These are phyloP conservation scores for Aspergillus olivimuriae DNA, from an alignment of 495 filamentous ascomycete species.

Conservation along the genomic window DNA sequence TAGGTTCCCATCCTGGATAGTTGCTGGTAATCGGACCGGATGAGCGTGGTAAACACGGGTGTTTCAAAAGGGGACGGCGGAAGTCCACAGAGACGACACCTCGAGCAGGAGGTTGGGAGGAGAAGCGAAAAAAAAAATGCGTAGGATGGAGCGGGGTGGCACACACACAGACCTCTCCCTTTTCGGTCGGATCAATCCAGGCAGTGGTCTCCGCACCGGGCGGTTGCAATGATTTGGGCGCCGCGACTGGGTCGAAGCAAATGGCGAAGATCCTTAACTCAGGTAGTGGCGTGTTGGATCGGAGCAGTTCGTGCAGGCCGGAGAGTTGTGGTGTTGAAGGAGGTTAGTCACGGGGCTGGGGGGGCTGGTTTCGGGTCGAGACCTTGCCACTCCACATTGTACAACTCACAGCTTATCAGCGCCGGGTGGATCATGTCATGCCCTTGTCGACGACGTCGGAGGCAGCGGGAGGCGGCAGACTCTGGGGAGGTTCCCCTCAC, in stretches of 20 bases:
- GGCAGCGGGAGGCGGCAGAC: too few species aligned
- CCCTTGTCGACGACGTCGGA: too few species aligned
- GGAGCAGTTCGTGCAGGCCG: too few species aligned
- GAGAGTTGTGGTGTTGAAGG: too few species aligned
- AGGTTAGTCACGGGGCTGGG: neutral
- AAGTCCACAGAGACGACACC: too few species aligned
- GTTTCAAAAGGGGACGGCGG: neutral
- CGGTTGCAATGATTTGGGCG: neutral
- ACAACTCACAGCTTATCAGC: too few species aligned
- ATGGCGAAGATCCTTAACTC: neutral
- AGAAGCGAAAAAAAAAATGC: too few species aligned
- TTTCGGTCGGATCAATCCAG: neutral
- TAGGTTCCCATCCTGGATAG: constrained; percentile 30
- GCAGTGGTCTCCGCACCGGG: neutral
- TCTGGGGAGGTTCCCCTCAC: too few species aligned
- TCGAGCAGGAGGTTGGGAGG: too few species aligned
- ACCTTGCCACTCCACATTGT: neutral
- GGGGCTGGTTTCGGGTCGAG: neutral
- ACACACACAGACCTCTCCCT: neutral
- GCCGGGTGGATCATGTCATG: too few species aligned
- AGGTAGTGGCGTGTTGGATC: neutral
- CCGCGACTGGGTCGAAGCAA: neutral
- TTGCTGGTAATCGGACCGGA: neutral
- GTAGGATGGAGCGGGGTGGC: neutral
- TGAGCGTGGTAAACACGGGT: neutral